phyloP scores from a whole-genome alignment of 768 basidiomycete species.

The Suillus lakei region DNA sequence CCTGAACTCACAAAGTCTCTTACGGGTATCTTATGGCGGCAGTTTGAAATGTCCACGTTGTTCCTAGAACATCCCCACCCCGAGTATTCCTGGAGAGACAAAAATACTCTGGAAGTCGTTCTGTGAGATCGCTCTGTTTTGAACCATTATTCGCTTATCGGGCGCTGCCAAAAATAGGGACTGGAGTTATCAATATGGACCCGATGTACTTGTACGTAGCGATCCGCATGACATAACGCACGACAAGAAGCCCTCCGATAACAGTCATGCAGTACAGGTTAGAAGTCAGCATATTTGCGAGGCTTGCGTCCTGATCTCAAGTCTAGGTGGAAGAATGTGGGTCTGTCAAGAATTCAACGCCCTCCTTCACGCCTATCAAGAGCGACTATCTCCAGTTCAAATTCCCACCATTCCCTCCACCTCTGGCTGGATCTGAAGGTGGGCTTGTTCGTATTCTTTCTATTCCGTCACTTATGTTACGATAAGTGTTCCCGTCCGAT shows the following conservation, averaged over 20 bases:
- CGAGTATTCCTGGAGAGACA: slow-evolving; percentile 21
- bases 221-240: not conserved
- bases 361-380: not conserved
- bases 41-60: slow-evolving; percentile 33
- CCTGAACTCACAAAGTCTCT: slow-evolving; percentile 28
- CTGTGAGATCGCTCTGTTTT: slow-evolving; percentile 20
- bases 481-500: not conserved
- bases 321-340: slow-evolving; percentile 1
- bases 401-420: too few species aligned
- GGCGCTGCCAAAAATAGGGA: not conserved
- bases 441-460: not conserved
- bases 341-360: too few species aligned
- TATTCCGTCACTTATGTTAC: not conserved
- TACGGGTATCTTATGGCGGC: slow-evolving; percentile 28
- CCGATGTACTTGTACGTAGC: not conserved
- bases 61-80: slow-evolving; percentile 19
- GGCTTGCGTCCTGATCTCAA: not conserved
- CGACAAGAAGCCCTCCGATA: not conserved
- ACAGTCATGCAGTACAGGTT: not conserved
- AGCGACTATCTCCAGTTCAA: not conserved
- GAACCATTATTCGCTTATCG: not conserved
- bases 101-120: slow-evolving; percentile 24
- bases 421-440: not conserved
- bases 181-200: not conserved
- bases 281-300: not conserved